Evolutionary conservation across 192 early-diverging fungal species (phyloP).

Genomic region (Paraglomus occultum): DNA sequence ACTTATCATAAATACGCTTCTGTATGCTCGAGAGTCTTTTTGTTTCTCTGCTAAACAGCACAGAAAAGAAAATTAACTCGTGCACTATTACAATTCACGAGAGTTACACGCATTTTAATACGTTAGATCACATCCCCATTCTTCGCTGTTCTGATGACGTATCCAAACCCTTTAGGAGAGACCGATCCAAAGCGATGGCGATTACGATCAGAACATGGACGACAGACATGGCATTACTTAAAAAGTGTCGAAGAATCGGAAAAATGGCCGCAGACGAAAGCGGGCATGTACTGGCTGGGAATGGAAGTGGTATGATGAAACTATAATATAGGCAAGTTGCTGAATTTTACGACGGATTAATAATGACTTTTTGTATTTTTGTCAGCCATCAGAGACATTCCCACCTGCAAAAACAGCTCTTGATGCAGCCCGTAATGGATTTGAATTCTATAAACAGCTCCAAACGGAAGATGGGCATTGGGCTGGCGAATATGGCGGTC

Average conservation of each 20-base stretch:
- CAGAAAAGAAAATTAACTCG: too few species aligned
- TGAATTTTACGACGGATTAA: neutral
- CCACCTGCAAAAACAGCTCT: conserved; percentile 64
- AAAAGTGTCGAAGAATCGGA: conserved; percentile 46
- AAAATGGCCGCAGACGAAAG: conserved; percentile 70
- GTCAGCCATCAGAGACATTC: conserved; percentile 38
- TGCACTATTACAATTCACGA: too few species aligned
- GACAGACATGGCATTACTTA: conserved; percentile 91
- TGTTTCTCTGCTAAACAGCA: too few species aligned
- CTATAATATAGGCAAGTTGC: conserved; percentile 33
- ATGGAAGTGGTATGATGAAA: conserved; percentile 57
- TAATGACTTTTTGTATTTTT: too few species aligned
- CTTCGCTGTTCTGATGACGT: too few species aligned
- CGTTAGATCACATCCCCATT: too few species aligned
- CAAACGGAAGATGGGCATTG: conserved; percentile 95
- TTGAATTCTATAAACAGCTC: conserved; percentile 80
- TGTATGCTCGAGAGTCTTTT: too few species aligned
- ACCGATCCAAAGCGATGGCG: conserved; percentile 89
- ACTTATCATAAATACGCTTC: too few species aligned
- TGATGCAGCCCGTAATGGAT: conserved; percentile 88
- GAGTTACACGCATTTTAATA: too few species aligned
- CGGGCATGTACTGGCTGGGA: conserved; percentile 91
- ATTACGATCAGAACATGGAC: conserved; percentile 78
- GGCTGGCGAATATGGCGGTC: conserved; percentile 95
- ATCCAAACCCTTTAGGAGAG: too few species aligned